Base-by-base conservation (phyloP, 768 basidiomycete species). In the Panus rudis region DNA sequence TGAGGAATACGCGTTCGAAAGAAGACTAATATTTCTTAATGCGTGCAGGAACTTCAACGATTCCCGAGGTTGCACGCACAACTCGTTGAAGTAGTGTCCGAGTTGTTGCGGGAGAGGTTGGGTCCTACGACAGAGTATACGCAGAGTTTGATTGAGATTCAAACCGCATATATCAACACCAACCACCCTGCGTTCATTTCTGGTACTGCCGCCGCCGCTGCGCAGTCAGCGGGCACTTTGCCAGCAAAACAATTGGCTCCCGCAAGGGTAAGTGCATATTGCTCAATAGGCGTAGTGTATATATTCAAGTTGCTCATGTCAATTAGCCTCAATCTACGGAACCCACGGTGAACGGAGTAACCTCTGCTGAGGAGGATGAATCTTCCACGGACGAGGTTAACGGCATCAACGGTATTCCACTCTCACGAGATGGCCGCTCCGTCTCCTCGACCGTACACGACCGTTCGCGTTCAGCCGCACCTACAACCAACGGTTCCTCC, bases 111-210 rank as follows among this genome's bases (percentile, higher is more conserved):
- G 38, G 96, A 99, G 64, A 82, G 96, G 6, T 75, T 99, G 12
- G 93, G 93, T 1, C 96, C 96, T 1, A 96, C 96, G 0, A 92
- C 90, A 2, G 87, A 92, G n/a, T 98, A 98, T 62, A 85, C 93
- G 0, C 87, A 91, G 52, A 92, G 89, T 57, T 71, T 99, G 55
- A 97, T 99, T 54, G 80, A 84, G 54, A 99, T 99, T 38, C 96
- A 99, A 63, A 92, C 92, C 1, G 93, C 96, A 10, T 99, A 99
- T 60, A 98, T 99, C 72, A 99, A 99, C 63, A 98, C 93, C 44
- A 98, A 98, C 62, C 96, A 99, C 60, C 96, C 96, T 5, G 78
- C 88, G 24, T 98, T 97, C 64, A 82, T 93, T 44, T 72, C 84
- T 16, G 85, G 87, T 8, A 86, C 87, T 26, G 77, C 84, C 32